These are phyloP conservation scores for Cochlearia excelsa DNA, from an alignment of 345 rosid genomes.

Conservation along the genomic window DNA sequence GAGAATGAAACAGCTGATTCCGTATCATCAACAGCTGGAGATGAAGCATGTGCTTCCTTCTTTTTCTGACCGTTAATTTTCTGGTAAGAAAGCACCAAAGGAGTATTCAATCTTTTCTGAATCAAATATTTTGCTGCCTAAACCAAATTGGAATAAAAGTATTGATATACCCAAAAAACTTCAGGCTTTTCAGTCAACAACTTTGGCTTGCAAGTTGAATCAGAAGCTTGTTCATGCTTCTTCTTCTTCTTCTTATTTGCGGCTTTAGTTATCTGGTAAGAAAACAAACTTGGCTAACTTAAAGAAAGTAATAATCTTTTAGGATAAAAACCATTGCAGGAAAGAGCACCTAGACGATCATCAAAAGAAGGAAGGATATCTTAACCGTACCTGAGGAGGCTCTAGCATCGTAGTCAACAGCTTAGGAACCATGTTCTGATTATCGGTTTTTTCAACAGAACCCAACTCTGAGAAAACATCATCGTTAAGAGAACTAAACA, in stretches of 20 bases:
- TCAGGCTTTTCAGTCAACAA: conserved; percentile 30
- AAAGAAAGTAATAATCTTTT: not conserved
- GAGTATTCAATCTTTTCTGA: conserved; percentile 2
- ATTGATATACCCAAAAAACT: conserved; percentile 17
- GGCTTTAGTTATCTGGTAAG: conserved; percentile 8
- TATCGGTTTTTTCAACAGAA: not conserved
- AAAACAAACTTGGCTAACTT: not conserved
- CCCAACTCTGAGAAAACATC: conserved; percentile 24
- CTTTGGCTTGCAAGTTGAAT: conserved; percentile 16
- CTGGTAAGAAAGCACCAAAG: not conserved
- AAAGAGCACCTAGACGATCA: not conserved
- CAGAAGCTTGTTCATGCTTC: conserved; percentile 17
- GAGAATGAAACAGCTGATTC: not conserved
- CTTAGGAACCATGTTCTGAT: not conserved
- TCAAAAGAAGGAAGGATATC: not conserved
- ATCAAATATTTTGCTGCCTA: not conserved
- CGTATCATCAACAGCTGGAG: conserved; percentile 4
- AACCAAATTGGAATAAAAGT: not conserved
- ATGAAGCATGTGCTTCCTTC: conserved; percentile 1
- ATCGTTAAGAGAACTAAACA: conserved; percentile 15
- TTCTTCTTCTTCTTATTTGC: conserved; percentile 15
- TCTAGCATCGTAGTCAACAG: conserved; percentile 5
- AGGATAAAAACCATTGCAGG: not conserved
- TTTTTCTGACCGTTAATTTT: conserved; percentile 12
- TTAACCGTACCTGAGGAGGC: conserved; percentile 13